phyloP scores from a whole-genome alignment of 2,329 filamentous ascomycete species.

The Thielaviopsis ethacetica region DNA sequence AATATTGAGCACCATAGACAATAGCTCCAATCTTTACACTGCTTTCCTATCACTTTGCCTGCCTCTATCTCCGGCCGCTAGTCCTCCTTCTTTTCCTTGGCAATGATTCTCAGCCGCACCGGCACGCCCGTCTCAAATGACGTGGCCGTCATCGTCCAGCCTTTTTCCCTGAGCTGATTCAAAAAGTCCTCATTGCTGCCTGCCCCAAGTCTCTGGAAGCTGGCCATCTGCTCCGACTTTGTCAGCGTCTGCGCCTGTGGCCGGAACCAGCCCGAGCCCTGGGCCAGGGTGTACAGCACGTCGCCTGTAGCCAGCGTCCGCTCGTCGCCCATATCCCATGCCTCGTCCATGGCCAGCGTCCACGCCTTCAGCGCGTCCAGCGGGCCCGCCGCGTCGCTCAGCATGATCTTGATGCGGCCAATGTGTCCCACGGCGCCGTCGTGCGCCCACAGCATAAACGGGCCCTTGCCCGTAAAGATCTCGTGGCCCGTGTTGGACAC shows the following conservation, averaged over 20 bases:
- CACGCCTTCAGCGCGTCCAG: constrained; percentile 21
- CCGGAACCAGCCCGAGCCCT: not conserved
- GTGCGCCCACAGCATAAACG: constrained; percentile 7
- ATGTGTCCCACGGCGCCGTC: constrained; percentile 8
- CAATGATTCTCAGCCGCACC: constrained; percentile 16
- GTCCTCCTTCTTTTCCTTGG: constrained; percentile 3
- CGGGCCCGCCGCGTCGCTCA: constrained; percentile 19
- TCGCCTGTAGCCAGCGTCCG: not conserved
- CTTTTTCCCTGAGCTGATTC: constrained; percentile 16
- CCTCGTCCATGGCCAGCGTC: constrained; percentile 23
- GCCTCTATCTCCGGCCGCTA: not conserved
- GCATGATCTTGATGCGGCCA: constrained; percentile 21
- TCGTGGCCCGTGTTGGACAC: constrained; percentile 17
- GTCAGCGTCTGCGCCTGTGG: not conserved
- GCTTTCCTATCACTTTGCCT: not conserved
- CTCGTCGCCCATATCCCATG: constrained; percentile 18
- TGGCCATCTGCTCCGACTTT: not conserved
- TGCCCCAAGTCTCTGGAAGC: not conserved
- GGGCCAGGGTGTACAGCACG: not conserved
- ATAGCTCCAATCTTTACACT: not conserved
- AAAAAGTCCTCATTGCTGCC: constrained; percentile 16
- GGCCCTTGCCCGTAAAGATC: constrained; percentile 16
- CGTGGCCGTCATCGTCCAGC: constrained; percentile 22
- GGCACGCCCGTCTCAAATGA: constrained; percentile 23
- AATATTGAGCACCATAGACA: not conserved